These are phyloP conservation scores for Ceraceosorus guamensis DNA, from an alignment of 1,284 basidiomycete genomes.

Conservation along the genomic window DNA sequence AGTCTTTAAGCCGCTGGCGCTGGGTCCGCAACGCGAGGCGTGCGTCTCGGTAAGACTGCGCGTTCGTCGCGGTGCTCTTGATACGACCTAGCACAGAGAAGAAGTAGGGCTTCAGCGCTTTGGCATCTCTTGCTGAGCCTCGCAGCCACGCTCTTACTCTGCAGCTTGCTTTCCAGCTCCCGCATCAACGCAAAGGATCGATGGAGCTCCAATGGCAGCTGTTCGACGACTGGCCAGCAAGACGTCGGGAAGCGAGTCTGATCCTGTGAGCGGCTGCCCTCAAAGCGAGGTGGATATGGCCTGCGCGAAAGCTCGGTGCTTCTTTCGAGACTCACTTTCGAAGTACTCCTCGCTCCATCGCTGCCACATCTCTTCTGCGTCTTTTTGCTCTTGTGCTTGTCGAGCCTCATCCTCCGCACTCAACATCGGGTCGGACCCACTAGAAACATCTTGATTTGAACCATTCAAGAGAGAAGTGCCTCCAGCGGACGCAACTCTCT, in stretches of 20 bases:
- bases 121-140: no score
- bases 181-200: slow-evolving; percentile 68
- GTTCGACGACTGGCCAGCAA: slow-evolving; percentile 62
- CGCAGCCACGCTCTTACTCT: slow-evolving; percentile 52
- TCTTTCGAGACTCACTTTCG: slow-evolving; percentile 18
- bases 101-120: neutral
- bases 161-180: slow-evolving; percentile 71
- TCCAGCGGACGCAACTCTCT: no score
- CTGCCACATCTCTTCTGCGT: no score
- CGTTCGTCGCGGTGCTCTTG: neutral
- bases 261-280: no score
- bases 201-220: slow-evolving; percentile 74
- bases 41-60: slow-evolving; percentile 15
- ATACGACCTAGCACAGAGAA: neutral
- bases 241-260: neutral
- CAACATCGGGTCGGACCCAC: no score
- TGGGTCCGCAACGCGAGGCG: slow-evolving; percentile 10
- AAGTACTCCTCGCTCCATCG: slow-evolving; percentile 44
- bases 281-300: neutral
- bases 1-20: neutral
- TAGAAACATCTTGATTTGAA: no score
- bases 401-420: no score
- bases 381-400: no score
- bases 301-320: neutral
- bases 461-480: no score